Conservation (phyloP, 192 early-diverging fungal species). For the Umbelopsis isabellina region DNA sequence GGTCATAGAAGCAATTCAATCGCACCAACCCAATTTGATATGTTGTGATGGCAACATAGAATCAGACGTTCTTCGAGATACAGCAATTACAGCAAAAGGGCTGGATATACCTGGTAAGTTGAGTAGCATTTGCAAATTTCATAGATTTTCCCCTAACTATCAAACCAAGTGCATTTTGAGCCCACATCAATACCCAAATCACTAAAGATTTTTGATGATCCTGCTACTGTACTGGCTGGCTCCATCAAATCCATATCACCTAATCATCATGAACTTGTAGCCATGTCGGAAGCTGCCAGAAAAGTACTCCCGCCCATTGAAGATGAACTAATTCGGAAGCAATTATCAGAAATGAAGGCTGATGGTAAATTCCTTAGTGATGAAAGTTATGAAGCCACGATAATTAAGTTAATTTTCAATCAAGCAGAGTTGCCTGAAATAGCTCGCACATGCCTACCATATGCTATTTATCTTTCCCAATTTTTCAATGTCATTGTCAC, state of each 20-base stretch:
- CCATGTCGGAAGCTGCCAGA: slow-evolving; percentile 51
- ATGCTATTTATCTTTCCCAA: slow-evolving; percentile 46
- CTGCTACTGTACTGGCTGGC: slow-evolving; percentile 39
- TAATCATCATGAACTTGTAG: slow-evolving; percentile 70
- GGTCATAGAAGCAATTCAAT: slow-evolving; percentile 37
- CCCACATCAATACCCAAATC: slow-evolving; percentile 91
- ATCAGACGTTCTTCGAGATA: slow-evolving; percentile 43
- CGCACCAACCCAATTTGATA: slow-evolving; percentile 53
- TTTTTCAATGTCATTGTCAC: slow-evolving; percentile 62
- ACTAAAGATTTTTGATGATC: slow-evolving; percentile 48
- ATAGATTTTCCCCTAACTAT: slow-evolving; percentile 16
- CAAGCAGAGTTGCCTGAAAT: slow-evolving; percentile 16
- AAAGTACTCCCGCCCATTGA: slow-evolving; percentile 31
- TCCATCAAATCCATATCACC: slow-evolving; percentile 67
- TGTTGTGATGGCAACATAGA: slow-evolving; percentile 80
- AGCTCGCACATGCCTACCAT: slow-evolving; percentile 17
- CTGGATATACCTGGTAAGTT: slow-evolving; percentile 49
- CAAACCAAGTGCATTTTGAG: slow-evolving; percentile 63
- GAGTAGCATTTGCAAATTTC: neutral
- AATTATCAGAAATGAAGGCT: slow-evolving; percentile 23
- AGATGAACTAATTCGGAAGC: slow-evolving; percentile 23
- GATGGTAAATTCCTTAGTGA: slow-evolving; percentile 1
- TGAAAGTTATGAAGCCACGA: neutral
- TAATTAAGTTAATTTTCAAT: neutral
- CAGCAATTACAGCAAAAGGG: slow-evolving; percentile 43